Evolutionary conservation across 1,284 basidiomycete species (phyloP).

Genomic region (Ceratobasidium sp.): DNA sequence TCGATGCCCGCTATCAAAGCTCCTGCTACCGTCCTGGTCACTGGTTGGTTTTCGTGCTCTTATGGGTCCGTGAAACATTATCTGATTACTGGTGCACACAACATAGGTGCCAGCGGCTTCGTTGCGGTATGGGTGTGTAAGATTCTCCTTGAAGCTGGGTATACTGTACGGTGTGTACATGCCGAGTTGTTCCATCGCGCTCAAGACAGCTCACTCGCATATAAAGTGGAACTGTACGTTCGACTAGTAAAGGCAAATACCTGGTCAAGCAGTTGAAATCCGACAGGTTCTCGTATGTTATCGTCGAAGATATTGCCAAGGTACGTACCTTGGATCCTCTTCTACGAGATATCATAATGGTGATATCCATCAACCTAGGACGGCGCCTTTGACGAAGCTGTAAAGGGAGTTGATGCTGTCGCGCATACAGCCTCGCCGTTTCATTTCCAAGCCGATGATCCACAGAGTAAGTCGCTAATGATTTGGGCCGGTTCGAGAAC

Average conservation of each 20-base stretch:
- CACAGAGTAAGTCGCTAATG: conserved; percentile 42
- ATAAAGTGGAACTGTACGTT: conserved; percentile 49
- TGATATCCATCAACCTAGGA: conserved; percentile 20
- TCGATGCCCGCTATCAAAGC: conserved; percentile 49
- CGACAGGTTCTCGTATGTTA: conserved; percentile 48
- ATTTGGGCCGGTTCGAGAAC: neutral
- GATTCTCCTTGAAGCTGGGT: conserved; percentile 48
- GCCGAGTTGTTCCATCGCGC: neutral
- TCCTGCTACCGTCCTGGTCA: conserved; percentile 51
- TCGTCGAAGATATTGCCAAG: conserved; percentile 51
- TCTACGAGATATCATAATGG: neutral
- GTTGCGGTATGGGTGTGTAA: conserved; percentile 49
- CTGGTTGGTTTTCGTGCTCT: conserved; percentile 20
- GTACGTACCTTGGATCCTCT: conserved; percentile 15
- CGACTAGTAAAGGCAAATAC: conserved; percentile 49
- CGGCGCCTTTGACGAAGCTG: conserved; percentile 50
- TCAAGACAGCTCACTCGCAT: neutral
- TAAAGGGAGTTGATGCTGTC: conserved; percentile 53
- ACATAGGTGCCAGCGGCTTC: conserved; percentile 49
- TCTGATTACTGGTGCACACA: neutral
- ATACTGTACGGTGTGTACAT: conserved; percentile 39
- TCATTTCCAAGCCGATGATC: conserved; percentile 46
- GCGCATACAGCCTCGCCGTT: conserved; percentile 48
- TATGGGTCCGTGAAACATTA: too few relatives aligned
- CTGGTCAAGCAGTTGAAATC: conserved; percentile 48